Conservation (phyloP, 2,329 filamentous ascomycete genomes). For the Raffaelea ambrosiae region DNA sequence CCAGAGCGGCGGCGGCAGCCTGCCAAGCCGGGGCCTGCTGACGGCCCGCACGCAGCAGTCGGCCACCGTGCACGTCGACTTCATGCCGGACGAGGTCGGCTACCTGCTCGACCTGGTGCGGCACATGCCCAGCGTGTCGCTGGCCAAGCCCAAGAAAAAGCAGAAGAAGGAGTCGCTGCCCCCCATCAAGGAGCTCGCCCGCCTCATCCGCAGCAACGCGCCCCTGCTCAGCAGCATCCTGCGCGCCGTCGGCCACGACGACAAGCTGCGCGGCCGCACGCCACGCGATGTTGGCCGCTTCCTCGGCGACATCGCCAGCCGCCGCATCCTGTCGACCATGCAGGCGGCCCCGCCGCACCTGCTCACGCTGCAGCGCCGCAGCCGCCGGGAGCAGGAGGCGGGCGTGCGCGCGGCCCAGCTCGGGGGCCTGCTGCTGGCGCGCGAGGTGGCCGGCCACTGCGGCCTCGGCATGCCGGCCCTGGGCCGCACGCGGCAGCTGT, state of each 20-base stretch:
- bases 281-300: constrained; percentile 26
- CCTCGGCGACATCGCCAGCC: constrained; percentile 23
- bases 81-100: constrained; percentile 28
- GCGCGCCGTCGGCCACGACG: background rate
- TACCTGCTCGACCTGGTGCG: constrained; percentile 1
- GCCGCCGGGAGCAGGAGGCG: constrained; percentile 13
- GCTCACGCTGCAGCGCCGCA: constrained; percentile 18
- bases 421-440: constrained; percentile 34
- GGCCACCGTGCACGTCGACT: constrained; percentile 35
- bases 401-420: constrained; percentile 22
- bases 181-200: background rate
- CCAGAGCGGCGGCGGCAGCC: constrained; percentile 3
- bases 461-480: constrained; percentile 12
- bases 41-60: background rate
- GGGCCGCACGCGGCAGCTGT: constrained; percentile 27
- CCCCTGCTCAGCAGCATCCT: background rate
- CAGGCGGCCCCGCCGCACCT: constrained; percentile 12
- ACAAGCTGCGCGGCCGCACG: constrained; percentile 15
- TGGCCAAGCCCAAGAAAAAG: background rate
- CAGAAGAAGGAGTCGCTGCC: background rate
- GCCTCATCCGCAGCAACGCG: background rate
- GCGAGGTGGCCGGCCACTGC: constrained; percentile 38
- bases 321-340: constrained; percentile 10
- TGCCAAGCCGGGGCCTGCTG: constrained; percentile 1
- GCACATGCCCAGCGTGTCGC: background rate